Conservation (phyloP, 2,329 filamentous ascomycete genomes). For the Aspergillus cejpii region DNA sequence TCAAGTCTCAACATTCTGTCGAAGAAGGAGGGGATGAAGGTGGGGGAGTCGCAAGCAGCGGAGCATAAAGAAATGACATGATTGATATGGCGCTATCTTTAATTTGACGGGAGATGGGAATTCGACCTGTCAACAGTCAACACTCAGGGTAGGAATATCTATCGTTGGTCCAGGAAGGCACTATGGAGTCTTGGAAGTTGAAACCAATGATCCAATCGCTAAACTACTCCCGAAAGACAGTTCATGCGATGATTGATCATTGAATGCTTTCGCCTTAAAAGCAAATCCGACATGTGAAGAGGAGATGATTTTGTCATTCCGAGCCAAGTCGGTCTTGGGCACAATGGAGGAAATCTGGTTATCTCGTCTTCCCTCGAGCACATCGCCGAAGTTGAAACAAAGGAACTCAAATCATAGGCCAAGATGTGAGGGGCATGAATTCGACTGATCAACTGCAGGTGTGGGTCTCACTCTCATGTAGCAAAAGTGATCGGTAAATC, state of each 20-base stretch:
- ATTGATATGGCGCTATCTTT: background rate
- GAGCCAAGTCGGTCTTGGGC: too few relatives aligned
- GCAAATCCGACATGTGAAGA: background rate
- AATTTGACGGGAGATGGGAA: background rate
- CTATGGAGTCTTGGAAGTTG: background rate
- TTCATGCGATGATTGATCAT: background rate
- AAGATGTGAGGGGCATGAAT: slow-evolving; percentile 5
- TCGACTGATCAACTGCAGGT: slow-evolving; percentile 9
- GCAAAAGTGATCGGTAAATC: slow-evolving; percentile 4
- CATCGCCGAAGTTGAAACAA: too few relatives aligned
- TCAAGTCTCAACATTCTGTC: too few relatives aligned
- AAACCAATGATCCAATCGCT: too few relatives aligned
- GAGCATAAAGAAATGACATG: background rate
- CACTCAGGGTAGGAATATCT: background rate
- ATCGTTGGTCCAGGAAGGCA: background rate
- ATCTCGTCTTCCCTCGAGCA: too few relatives aligned
- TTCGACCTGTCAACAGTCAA: background rate
- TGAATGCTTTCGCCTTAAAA: background rate
- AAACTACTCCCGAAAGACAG: too few relatives aligned
- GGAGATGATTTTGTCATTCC: too few relatives aligned
- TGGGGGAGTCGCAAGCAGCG: background rate
- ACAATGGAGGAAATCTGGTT: too few relatives aligned
- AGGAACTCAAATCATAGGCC: background rate
- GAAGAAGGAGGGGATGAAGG: background rate
- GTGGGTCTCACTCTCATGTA: slow-evolving; percentile 5